phyloP scores from a whole-genome alignment of 2,329 filamentous ascomycete species.

The Stagonosporopsis rhizophila region DNA sequence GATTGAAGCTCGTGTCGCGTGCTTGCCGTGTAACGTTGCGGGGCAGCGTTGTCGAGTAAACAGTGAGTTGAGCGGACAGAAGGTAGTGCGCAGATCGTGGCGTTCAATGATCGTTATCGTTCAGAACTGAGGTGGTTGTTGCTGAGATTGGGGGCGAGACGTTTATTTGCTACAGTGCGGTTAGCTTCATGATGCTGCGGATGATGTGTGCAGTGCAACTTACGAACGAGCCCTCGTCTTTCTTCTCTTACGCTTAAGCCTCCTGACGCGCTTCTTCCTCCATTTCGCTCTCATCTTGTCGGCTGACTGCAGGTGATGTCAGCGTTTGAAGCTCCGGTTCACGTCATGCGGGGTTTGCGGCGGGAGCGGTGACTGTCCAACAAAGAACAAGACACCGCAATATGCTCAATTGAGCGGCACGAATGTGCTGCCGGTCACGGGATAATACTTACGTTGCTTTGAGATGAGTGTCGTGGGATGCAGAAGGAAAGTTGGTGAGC shows the following conservation, averaged over 20 bases:
- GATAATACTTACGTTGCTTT: conserved; percentile 50
- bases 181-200: conserved; percentile 15
- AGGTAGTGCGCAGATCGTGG: conserved; percentile 35
- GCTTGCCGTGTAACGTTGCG: conserved; percentile 36
- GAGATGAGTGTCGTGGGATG: conserved; percentile 54
- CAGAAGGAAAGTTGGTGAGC: conserved; percentile 37
- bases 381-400: conserved; percentile 11
- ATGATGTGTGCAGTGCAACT: conserved; percentile 52
- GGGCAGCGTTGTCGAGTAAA: conserved; percentile 31
- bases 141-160: conserved; percentile 54
- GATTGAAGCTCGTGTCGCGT: conserved; percentile 37
- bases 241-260: conserved; percentile 99
- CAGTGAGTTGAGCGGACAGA: conserved; percentile 32
- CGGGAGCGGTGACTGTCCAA: conserved; percentile 10
- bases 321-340: conserved; percentile 29
- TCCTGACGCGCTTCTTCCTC: conserved; percentile 99
- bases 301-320: conserved; percentile 45
- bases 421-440: conserved; percentile 6
- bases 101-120: conserved; percentile 38
- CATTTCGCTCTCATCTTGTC: conserved; percentile 91
- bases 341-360: conserved; percentile 20
- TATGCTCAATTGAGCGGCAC: conserved; percentile 36
- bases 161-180: conserved; percentile 55
- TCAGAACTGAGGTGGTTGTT: conserved; percentile 40
- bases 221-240: conserved; percentile 99